These are phyloP conservation scores for Colletotrichum cereale DNA, from an alignment of 2,329 filamentous ascomycete genomes.

Conservation along the genomic window DNA sequence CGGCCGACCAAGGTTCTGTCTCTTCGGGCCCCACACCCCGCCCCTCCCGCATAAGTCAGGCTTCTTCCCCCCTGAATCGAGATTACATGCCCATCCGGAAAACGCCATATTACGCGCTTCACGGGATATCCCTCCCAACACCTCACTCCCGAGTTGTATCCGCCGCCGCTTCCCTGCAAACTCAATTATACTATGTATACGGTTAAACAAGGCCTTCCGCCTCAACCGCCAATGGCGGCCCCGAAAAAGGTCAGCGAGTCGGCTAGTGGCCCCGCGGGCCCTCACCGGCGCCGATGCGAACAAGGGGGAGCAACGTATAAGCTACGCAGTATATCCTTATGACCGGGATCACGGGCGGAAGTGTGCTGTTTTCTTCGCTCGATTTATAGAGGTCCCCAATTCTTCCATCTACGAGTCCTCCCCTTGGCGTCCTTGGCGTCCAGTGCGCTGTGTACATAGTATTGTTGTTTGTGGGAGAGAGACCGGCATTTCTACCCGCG, in stretches of 20 bases:
- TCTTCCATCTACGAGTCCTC: background rate
- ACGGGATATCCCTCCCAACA: background rate
- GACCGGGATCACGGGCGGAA: background rate
- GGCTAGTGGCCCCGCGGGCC: background rate
- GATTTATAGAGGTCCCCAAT: background rate
- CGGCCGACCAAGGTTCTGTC: too few relatives aligned
- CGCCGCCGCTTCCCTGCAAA: background rate
- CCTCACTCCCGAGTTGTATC: background rate
- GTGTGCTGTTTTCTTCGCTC: background rate
- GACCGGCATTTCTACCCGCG: constrained; percentile 1
- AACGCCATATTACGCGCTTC: background rate
- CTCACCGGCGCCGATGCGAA: background rate
- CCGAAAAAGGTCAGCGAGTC: constrained; percentile 5
- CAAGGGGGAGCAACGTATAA: background rate
- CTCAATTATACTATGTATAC: background rate
- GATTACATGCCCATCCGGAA: background rate
- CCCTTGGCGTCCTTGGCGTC: too few relatives aligned
- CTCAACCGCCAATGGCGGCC: background rate
- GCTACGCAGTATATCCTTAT: background rate
- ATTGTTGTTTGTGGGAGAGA: too few relatives aligned
- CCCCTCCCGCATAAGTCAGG: background rate
- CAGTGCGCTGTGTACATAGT: too few relatives aligned
- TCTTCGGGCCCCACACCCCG: background rate
- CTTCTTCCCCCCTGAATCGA: background rate
- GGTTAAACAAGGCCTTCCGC: background rate